phyloP scores from a whole-genome alignment of 768 basidiomycete genomes.

The Boletellus sp. region DNA sequence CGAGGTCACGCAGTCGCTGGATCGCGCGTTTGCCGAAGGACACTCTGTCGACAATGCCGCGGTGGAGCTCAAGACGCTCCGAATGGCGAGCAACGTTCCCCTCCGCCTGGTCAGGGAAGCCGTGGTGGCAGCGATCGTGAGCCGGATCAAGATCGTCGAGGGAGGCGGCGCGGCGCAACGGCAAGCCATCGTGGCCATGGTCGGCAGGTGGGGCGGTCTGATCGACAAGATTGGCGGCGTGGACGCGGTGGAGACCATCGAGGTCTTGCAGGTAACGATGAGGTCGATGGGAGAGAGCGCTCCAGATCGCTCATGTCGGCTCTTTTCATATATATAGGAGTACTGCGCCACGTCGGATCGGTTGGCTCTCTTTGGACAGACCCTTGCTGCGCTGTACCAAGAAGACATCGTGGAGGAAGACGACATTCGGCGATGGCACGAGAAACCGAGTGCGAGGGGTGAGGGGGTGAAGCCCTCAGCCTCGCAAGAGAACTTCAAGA shows the following conservation, averaged over 20 bases:
- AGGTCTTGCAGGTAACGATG: constrained; percentile 64
- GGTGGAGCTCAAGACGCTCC: constrained; percentile 92
- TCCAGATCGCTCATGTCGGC: not conserved
- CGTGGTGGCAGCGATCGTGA: constrained; percentile 82
- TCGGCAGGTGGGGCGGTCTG: constrained; percentile 78
- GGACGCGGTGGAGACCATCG: constrained; percentile 76
- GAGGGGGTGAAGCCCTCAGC: constrained; percentile 39
- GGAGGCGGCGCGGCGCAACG: constrained; percentile 57
- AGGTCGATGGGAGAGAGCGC: not conserved
- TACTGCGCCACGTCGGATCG: constrained; percentile 65
- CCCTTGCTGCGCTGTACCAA: constrained; percentile 85
- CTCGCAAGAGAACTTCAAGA: constrained; percentile 54
- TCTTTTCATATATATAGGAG: constrained; percentile 42
- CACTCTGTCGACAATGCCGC: constrained; percentile 91
- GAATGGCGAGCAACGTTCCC: constrained; percentile 94
- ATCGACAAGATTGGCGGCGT: constrained; percentile 79
- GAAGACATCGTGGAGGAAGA: constrained; percentile 90
- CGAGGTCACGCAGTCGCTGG: constrained; percentile 81
- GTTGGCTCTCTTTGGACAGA: constrained; percentile 73
- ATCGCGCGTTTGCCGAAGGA: constrained; percentile 87
- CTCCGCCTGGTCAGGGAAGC: constrained; percentile 82
- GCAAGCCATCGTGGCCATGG: constrained; percentile 57
- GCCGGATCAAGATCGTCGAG: constrained; percentile 60
- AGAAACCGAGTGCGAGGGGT: constrained; percentile 50
- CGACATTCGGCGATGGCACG: constrained; percentile 86